Base-by-base conservation (phyloP, 305 asterid genomes). In the Ilex paraguariensis region DNA sequence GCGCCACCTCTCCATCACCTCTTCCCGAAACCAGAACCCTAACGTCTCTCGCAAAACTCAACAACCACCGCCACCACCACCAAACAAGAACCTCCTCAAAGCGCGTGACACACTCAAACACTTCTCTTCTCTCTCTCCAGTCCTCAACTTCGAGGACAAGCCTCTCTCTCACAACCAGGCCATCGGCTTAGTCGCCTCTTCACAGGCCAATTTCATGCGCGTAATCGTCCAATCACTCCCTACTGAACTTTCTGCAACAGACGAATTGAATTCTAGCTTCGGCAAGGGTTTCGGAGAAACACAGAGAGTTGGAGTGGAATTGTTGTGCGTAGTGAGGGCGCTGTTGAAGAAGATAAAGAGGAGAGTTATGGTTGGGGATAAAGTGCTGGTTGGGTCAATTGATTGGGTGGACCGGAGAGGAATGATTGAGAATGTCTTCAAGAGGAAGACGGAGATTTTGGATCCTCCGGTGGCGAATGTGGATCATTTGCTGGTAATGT, bases 171-270 rank as follows among this genome's bases (percentile, higher is more conserved):
- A 78, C 31, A 79, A 82, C 63, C 95, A 92, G 75, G 95, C 97
- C 5, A 71, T 92, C 62, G 97, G 98, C 14, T 81, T 77, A 1
- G 98, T 89, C 0, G 82, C 88, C 6, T 77, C 97, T 13, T 69
- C 98, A 42, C 98, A 92, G 53, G 98, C 98, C 33, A 92, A 89
- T 80, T 89, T 92, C 75, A 92, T 92, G 98, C 97, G 98, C 60
- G 98, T 92, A 3, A 81, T 89, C 13, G 91, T 92, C 48, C 80
- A 81, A 66, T 73, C 82, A 6, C 50, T 73, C 56, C 77, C 82
- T 58, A 31, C 50, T 13, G 57, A 67, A 54, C 40, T 33, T 60
- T 66, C 70, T 64, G 6, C 71, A 65, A 57, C 28, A 32, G 58
- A 44, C 12, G 32, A 10, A 10, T 36, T 21, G 36, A 13, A 9